Evolutionary conservation across 2,329 filamentous ascomycete genomes (phyloP).

Genomic region (Ophiocordyceps sinensis): DNA sequence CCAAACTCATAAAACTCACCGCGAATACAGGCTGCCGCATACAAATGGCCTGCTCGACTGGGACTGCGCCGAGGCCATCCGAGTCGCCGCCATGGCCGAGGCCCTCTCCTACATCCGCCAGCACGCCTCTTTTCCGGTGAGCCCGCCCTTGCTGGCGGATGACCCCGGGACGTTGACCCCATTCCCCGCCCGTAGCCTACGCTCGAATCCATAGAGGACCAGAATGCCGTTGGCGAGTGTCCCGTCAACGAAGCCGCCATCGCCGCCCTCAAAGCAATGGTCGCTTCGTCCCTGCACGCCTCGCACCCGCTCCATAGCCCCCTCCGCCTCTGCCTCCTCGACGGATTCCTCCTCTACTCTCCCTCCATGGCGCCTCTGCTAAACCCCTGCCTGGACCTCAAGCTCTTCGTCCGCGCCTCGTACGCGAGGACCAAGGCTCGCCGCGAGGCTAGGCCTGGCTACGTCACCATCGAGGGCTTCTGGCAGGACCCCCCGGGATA

Average conservation of each 20-base stretch:
- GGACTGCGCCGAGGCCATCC: slow-evolving; percentile 74
- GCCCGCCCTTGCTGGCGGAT: slow-evolving; percentile 10
- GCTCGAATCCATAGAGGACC: slow-evolving; percentile 34
- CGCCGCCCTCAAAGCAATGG: slow-evolving; percentile 28
- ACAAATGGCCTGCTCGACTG: slow-evolving; percentile 63
- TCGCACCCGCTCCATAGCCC: slow-evolving; percentile 20
- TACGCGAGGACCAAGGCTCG: slow-evolving; percentile 49
- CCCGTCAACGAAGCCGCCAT: slow-evolving; percentile 36
- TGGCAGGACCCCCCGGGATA: slow-evolving; percentile 93
- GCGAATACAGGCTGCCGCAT: slow-evolving; percentile 30
- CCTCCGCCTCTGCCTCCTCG: slow-evolving; percentile 55
- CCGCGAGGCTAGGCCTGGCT: slow-evolving; percentile 55
- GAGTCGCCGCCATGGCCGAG: slow-evolving; percentile 51
- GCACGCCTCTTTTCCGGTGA: slow-evolving; percentile 50
- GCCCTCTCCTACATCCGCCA: slow-evolving; percentile 57
- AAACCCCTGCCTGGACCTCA: slow-evolving; percentile 51
- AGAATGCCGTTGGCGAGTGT: slow-evolving; percentile 43
- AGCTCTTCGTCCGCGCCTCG: slow-evolving; percentile 62
- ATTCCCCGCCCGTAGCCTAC: slow-evolving; percentile 8
- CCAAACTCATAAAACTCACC: not conserved
- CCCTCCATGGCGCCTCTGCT: slow-evolving; percentile 35
- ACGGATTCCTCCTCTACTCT: slow-evolving; percentile 78
- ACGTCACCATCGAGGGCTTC: slow-evolving; percentile 77
- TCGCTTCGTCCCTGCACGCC: slow-evolving; percentile 30
- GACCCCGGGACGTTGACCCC: not conserved